Evolutionary conservation across 148 eudicot species (phyloP).

Genomic region (Silene uniflora): DNA sequence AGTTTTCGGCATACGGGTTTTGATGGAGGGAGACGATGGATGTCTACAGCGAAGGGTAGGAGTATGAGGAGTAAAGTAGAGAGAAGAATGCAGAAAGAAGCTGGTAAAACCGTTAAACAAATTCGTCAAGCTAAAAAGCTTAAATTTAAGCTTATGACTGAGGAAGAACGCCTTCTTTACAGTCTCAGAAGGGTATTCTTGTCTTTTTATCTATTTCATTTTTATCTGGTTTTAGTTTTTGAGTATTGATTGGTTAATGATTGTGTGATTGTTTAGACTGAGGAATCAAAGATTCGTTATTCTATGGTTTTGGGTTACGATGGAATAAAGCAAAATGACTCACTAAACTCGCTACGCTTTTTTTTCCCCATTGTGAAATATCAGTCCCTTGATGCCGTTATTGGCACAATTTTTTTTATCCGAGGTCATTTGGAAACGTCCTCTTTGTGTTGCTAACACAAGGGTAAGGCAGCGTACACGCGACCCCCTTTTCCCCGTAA

Average conservation of each 20-base stretch:
- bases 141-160: slow-evolving; percentile 85
- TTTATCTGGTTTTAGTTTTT: background rate
- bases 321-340: no score
- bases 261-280: background rate
- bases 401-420: no score
- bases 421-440: no score
- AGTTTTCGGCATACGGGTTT: background rate
- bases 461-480: no score
- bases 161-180: slow-evolving; percentile 79
- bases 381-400: no score
- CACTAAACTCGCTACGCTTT: no score
- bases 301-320: no score
- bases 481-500: no score
- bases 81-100: slow-evolving; percentile 73
- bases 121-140: slow-evolving; percentile 73
- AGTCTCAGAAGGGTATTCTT: slow-evolving; percentile 73
- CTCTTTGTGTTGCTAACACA: no score
- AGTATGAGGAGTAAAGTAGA: slow-evolving; percentile 94
- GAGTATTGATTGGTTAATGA: background rate
- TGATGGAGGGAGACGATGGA: slow-evolving; percentile 31
- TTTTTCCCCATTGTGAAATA: no score
- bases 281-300: no score
- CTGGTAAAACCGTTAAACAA: slow-evolving; percentile 83
- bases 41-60: slow-evolving; percentile 53
- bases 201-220: background rate